Percentiles rank a stretch among this genome's conserved stretches.
Conservation (phyloP, 2,329 filamentous ascomycete species). For the Gaeumannomyces tritici region DNA sequence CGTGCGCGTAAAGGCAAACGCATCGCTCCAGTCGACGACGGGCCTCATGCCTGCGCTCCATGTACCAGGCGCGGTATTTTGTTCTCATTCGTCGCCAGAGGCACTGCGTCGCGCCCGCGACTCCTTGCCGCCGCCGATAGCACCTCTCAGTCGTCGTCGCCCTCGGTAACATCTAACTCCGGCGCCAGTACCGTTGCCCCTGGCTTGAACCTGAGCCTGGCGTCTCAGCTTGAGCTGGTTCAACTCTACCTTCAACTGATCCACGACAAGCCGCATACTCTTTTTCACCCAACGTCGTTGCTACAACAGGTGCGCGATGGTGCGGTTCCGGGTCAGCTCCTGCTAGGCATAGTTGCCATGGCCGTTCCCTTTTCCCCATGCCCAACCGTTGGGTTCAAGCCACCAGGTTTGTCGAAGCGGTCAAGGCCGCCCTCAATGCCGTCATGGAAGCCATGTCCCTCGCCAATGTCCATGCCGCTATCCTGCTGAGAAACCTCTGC, state of each 20-base stretch:
- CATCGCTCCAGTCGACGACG: neutral
- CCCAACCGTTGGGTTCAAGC: neutral
- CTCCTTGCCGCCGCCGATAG: neutral
- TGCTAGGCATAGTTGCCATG: neutral
- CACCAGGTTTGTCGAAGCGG: neutral
- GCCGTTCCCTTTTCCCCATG: neutral
- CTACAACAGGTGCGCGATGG: neutral
- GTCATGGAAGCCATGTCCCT: neutral
- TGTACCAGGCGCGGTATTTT: neutral
- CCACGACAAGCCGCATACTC: neutral
- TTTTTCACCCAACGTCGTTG: neutral
- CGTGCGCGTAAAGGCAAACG: neutral
- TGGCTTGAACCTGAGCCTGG: neutral
- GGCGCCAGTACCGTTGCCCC: too few species aligned
- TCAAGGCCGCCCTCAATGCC: neutral
- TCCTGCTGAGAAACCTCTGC: neutral
- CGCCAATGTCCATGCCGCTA: neutral
- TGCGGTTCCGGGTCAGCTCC: neutral
- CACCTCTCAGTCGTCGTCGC: too few species aligned
- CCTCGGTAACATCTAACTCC: neutral
- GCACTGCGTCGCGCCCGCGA: too few species aligned
- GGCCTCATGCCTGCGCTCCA: too few species aligned
- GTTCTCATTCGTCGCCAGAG: neutral
- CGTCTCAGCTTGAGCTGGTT: slow-evolving; percentile 4
- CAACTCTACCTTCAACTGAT: slow-evolving; percentile 6